Conservation (phyloP, 2,329 filamentous ascomycete genomes). For the Arachnomyces sp. region DNA sequence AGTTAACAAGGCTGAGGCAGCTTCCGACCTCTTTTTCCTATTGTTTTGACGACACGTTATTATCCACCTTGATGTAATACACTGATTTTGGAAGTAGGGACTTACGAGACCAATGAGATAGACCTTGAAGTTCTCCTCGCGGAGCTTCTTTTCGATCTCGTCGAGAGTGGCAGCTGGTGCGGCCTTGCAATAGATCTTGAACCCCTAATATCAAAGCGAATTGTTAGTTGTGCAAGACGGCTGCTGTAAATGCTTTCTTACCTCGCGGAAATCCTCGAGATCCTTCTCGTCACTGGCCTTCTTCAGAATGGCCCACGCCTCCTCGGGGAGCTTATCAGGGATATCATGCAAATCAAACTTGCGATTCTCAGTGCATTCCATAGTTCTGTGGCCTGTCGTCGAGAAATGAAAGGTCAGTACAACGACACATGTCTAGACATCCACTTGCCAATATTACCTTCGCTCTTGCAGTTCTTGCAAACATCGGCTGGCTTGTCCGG, state of each 20-base stretch:
- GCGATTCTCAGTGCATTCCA: slow-evolving; percentile 39
- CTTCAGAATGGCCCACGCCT: slow-evolving; percentile 45
- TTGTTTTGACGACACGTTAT: slow-evolving; percentile 2
- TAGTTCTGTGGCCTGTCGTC: slow-evolving; percentile 35
- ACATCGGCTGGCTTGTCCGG: slow-evolving; percentile 35
- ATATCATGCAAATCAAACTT: slow-evolving; percentile 37
- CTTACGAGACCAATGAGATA: slow-evolving; percentile 47
- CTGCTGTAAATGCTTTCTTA: slow-evolving; percentile 15
- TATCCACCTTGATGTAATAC: slow-evolving; percentile 5
- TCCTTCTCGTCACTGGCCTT: slow-evolving; percentile 43
- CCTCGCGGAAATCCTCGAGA: slow-evolving; percentile 44
- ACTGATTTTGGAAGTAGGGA: background rate
- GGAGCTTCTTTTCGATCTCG: slow-evolving; percentile 46
- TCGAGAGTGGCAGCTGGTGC: slow-evolving; percentile 38
- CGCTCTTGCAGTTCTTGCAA: slow-evolving; percentile 41
- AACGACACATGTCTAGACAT: background rate
- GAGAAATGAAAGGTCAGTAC: background rate
- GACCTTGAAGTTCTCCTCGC: slow-evolving; percentile 39
- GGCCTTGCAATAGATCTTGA: slow-evolving; percentile 47
- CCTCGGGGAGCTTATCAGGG: slow-evolving; percentile 40
- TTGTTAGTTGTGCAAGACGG: background rate
- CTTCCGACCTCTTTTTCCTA: slow-evolving; percentile 36
- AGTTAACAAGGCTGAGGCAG: slow-evolving; percentile 44
- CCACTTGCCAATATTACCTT: slow-evolving; percentile 28
- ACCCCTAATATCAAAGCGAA: slow-evolving; percentile 22